A percentile compares a stretch with the other conserved stretches of the same genome.
Conservation (phyloP, 345 rosid genomes). For the Kandelia obovata region DNA sequence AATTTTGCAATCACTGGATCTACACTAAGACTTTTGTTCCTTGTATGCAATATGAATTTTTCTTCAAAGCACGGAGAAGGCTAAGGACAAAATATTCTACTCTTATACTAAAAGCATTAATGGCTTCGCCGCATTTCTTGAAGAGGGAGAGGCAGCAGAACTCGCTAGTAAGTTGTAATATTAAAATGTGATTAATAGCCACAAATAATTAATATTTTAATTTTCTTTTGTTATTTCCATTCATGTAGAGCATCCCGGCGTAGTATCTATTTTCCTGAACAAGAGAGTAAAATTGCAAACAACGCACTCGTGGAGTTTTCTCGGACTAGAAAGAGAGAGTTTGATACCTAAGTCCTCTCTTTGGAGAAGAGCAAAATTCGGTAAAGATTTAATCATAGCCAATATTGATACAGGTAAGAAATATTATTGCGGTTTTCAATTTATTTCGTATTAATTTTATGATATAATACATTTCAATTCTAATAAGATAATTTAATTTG, state of each 20-base stretch:
- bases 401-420: constrained; percentile 54
- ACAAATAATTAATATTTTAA: neutral
- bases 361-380: constrained; percentile 46
- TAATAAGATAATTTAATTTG: no score
- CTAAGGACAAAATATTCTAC: constrained; percentile 17
- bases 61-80: constrained; percentile 9
- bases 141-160: constrained; percentile 18
- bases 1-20: no score
- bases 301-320: constrained; percentile 61
- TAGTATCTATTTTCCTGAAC: constrained; percentile 50
- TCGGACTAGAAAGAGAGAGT: constrained; percentile 42
- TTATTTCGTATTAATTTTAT: no score
- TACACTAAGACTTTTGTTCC: neutral
- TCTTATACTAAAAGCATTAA: constrained; percentile 22
- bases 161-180: constrained; percentile 6
- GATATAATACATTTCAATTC: no score
- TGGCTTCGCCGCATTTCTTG: constrained; percentile 27
- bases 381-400: constrained; percentile 51
- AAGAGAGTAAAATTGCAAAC: constrained; percentile 46
- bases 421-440: no score
- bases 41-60: neutral
- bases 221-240: neutral
- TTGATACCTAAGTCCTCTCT: constrained; percentile 33
- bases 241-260: constrained; percentile 48
- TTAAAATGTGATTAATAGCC: no score